phyloP scores from a whole-genome alignment of 1,139 yeast genomes.

The Kodamaea suecica region DNA sequence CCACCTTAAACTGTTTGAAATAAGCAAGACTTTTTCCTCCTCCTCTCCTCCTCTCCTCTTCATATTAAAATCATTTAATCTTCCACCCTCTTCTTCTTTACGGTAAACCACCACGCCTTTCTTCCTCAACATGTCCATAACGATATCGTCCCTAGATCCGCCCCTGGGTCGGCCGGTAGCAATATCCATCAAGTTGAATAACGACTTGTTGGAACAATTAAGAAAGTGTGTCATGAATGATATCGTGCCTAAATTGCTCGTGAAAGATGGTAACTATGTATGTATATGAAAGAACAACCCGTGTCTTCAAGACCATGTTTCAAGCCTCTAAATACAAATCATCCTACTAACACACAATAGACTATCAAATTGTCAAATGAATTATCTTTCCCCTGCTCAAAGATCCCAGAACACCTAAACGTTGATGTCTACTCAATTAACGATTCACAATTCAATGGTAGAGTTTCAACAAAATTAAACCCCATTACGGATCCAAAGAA shows the following conservation, averaged over 20 bases:
- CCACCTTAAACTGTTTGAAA: no score
- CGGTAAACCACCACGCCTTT: no score
- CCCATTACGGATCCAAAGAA: slow-evolving; percentile 32
- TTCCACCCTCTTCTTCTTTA: no score
- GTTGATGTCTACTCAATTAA: slow-evolving; percentile 31
- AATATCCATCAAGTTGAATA: slow-evolving; percentile 27
- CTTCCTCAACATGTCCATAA: slow-evolving; percentile 10
- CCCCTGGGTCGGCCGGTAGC: slow-evolving; percentile 18
- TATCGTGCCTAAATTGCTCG: slow-evolving; percentile 31
- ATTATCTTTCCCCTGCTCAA: slow-evolving; percentile 32
- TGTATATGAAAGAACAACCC: slow-evolving; percentile 17
- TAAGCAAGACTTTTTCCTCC: no score
- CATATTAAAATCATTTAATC: no score
- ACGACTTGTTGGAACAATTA: slow-evolving; percentile 24
- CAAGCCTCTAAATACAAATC: background rate
- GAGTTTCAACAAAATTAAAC: slow-evolving; percentile 31
- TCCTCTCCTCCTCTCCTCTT: no score
- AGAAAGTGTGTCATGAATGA: slow-evolving; percentile 17
- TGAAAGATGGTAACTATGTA: slow-evolving; percentile 35
- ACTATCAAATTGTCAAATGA: slow-evolving; percentile 31
- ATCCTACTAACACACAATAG: slow-evolving; percentile 15
- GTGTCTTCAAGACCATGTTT: no score
- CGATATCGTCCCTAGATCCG: slow-evolving; percentile 10
- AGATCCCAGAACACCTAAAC: slow-evolving; percentile 35
- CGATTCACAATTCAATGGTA: slow-evolving; percentile 26